Conservation (phyloP, 2,329 filamentous ascomycete genomes). For the Atkinsonella texensis region DNA sequence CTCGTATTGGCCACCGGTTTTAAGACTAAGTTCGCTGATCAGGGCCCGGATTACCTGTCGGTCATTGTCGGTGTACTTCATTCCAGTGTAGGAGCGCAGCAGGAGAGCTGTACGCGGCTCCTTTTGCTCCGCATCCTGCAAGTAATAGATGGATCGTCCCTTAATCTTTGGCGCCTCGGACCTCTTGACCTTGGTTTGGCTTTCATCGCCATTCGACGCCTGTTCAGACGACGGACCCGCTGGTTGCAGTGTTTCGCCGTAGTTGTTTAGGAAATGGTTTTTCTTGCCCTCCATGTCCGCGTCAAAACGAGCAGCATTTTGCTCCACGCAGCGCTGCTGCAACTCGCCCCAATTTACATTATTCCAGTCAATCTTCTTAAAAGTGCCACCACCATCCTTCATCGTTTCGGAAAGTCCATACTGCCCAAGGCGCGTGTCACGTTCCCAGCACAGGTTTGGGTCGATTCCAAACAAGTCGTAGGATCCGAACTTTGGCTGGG, state of each 20-base stretch:
- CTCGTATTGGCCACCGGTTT: conserved; percentile 69
- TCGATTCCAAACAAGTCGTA: conserved; percentile 50
- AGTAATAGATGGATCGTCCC: conserved; percentile 6
- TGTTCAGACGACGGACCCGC: conserved; percentile 9
- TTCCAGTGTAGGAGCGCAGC: conserved; percentile 63
- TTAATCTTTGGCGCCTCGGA: conserved; percentile 7
- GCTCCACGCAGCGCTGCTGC: conserved; percentile 51
- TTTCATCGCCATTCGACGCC: background rate
- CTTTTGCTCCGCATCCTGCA: conserved; percentile 14
- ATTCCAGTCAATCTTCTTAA: conserved; percentile 42
- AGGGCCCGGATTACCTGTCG: conserved; percentile 68
- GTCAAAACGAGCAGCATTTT: conserved; percentile 54
- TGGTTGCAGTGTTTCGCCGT: conserved; percentile 21
- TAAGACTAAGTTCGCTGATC: conserved; percentile 63
- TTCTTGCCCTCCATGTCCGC: conserved; percentile 24
- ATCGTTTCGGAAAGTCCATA: conserved; percentile 45
- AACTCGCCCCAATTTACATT: conserved; percentile 58
- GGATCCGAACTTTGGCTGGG: conserved; percentile 49
- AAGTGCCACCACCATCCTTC: conserved; percentile 29
- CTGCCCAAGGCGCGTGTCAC: conserved; percentile 55
- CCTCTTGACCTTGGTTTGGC: conserved; percentile 1
- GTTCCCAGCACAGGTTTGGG: conserved; percentile 52
- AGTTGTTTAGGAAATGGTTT: conserved; percentile 32
- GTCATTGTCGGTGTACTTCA: conserved; percentile 67
- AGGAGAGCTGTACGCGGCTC: conserved; percentile 59